Conservation (phyloP, 148 eudicot species). For the Chenopodium album region DNA sequence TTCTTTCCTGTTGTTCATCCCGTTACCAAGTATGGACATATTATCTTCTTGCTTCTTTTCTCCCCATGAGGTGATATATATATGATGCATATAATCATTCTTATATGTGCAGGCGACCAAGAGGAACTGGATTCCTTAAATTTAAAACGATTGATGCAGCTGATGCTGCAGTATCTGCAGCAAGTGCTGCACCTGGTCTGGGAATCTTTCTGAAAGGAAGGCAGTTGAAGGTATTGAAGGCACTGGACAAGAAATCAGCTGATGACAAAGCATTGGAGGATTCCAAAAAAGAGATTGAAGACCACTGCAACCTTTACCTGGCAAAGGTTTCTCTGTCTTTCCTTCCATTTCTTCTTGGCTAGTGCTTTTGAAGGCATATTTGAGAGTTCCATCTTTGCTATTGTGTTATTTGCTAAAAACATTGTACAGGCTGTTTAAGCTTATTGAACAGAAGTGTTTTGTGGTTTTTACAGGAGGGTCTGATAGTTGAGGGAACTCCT, state of each 20-base stretch:
- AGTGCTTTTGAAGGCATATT: not conserved
- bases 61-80: not conserved
- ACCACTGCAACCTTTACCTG: constrained; percentile 88
- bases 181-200: constrained; percentile 59
- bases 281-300: constrained; percentile 67
- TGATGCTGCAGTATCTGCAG: constrained; percentile 75
- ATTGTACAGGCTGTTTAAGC: not conserved
- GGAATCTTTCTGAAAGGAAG: constrained; percentile 85
- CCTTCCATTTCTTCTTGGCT: not conserved
- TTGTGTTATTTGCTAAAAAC: not conserved
- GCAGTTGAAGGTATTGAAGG: constrained; percentile 74
- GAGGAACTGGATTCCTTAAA: constrained; percentile 93
- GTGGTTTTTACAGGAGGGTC: constrained; percentile 67
- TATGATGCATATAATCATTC: constrained; percentile 12
- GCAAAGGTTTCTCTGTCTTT: constrained; percentile 57
- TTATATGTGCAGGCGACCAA: constrained; percentile 69
- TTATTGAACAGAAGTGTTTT: not conserved
- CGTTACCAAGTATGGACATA: constrained; percentile 66
- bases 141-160: constrained; percentile 58
- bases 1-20: constrained; percentile 78
- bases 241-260: constrained; percentile 90
- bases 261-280: constrained; percentile 64
- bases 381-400: not conserved
- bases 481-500: constrained; percentile 83
- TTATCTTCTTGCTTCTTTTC: constrained; percentile 6